phyloP scores from a whole-genome alignment of 1,284 basidiomycete species.

The Leccinum discolor region DNA sequence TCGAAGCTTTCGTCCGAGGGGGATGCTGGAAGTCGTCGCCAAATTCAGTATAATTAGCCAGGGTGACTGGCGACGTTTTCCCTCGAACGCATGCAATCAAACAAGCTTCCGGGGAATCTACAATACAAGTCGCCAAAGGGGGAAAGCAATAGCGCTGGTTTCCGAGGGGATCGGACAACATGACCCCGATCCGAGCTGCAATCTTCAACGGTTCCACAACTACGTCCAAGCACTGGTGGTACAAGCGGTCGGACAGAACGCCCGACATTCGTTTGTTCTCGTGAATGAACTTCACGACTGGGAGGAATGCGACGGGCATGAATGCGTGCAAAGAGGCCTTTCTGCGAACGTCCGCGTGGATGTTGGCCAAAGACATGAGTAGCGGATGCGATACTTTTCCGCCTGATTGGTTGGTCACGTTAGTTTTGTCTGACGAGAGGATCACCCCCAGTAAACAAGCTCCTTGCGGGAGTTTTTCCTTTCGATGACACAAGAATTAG shows the following conservation, averaged over 20 bases:
- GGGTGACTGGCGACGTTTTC: background rate
- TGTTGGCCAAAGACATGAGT: constrained; percentile 34
- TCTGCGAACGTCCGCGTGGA: constrained; percentile 26
- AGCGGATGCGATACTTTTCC: constrained; percentile 32
- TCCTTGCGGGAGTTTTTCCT: background rate
- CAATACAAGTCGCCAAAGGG: background rate
- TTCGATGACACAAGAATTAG: background rate
- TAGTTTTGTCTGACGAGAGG: constrained; percentile 34
- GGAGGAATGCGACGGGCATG: constrained; percentile 30
- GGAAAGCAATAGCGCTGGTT: background rate
- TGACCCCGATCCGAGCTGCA: background rate
- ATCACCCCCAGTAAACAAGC: constrained; percentile 17
- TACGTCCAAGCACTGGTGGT: background rate
- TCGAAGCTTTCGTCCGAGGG: background rate
- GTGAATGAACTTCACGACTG: constrained; percentile 28
- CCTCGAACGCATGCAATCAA: background rate
- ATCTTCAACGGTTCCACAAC: background rate
- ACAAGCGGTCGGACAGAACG: background rate
- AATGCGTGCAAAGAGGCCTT: constrained; percentile 31
- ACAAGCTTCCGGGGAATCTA: background rate
- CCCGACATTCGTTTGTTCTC: background rate
- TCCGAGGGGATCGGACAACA: background rate
- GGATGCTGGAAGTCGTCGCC: background rate
- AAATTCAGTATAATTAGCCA: background rate
- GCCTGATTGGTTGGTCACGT: constrained; percentile 32